Evolutionary conservation across 2,329 filamentous ascomycete species (phyloP).

Genomic region (Diaporthe sp.): DNA sequence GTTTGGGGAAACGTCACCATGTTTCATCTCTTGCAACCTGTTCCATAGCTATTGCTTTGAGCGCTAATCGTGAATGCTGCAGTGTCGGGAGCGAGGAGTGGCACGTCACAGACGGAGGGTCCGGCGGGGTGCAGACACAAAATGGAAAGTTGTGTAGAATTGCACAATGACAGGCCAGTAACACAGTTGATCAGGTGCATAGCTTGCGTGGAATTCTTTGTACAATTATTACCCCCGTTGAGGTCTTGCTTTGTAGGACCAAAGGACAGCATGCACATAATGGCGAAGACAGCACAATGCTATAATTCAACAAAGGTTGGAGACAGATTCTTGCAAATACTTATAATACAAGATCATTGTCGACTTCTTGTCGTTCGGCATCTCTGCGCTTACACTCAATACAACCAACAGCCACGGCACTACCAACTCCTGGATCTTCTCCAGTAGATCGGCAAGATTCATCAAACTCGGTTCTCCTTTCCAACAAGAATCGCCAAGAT

Average conservation of each 20-base stretch:
- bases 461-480: not conserved
- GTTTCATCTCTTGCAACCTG: not conserved
- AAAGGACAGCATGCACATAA: not conserved
- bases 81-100: conserved; percentile 29
- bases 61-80: not conserved
- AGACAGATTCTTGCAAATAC: not conserved
- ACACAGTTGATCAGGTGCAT: not conserved
- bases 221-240: not conserved
- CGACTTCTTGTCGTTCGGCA: not conserved
- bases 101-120: conserved; percentile 6
- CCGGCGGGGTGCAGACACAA: conserved; percentile 26
- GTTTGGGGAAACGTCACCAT: not conserved
- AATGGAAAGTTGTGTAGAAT: conserved; percentile 28
- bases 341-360: not conserved
- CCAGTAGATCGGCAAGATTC: not conserved
- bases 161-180: not conserved
- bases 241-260: not conserved
- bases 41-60: not conserved
- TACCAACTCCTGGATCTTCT: not conserved
- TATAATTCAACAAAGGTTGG: not conserved
- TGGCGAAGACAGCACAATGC: not conserved
- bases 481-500: not conserved
- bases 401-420: not conserved
- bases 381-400: not conserved
- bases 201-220: not conserved